Evolutionary conservation across 176 grass and related monocot species (phyloP).

Genomic region (Alopecurus myosuroides): DNA sequence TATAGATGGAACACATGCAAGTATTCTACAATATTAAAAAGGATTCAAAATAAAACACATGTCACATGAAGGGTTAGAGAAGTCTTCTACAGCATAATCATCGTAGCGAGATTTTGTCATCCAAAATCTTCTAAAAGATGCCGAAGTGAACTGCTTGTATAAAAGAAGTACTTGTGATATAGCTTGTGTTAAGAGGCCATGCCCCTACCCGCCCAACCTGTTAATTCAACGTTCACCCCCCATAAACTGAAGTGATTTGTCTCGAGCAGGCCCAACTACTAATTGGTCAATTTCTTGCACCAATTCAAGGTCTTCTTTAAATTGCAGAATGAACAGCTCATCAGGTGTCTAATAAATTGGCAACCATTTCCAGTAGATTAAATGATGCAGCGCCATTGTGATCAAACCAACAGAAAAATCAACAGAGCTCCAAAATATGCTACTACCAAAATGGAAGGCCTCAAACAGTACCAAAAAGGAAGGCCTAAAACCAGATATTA

Average conservation of each 20-base stretch:
- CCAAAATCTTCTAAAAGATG: neutral
- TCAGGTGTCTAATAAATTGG: neutral
- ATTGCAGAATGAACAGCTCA: neutral
- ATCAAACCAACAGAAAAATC: neutral
- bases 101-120: neutral
- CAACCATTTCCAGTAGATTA: neutral
- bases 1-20: neutral
- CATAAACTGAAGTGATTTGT: neutral
- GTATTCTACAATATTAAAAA: neutral
- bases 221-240: neutral
- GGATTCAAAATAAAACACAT: neutral
- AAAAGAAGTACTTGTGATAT: neutral
- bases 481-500: constrained; percentile 18
- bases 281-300: neutral
- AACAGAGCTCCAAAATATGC: neutral
- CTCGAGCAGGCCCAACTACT: neutral
- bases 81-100: neutral
- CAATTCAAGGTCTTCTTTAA: constrained; percentile 1
- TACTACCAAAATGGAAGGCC: neutral
- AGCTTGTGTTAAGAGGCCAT: neutral
- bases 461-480: neutral
- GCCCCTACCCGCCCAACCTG: neutral
- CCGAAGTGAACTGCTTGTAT: neutral
- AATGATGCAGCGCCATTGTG: neutral
- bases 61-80: neutral